Conservation (phyloP, 495 filamentous ascomycete species). For the Talaromyces ruber region DNA sequence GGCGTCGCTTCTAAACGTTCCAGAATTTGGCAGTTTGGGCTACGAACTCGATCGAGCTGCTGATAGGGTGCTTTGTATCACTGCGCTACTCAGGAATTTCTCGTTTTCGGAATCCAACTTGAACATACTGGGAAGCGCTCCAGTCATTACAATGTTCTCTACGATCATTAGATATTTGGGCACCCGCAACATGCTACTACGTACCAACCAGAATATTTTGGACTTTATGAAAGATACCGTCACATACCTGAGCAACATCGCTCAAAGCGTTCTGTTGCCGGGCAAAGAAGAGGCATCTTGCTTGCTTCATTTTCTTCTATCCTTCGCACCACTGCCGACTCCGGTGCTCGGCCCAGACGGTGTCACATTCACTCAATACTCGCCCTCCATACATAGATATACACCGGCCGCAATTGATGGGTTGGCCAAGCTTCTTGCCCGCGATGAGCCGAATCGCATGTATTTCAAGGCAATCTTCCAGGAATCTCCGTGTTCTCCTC, state of each 20-base stretch:
- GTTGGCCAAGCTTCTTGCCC: slow-evolving; percentile 83
- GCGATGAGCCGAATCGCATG: slow-evolving; percentile 86
- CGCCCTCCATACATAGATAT: slow-evolving; percentile 74
- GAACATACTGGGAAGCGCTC: slow-evolving; percentile 56
- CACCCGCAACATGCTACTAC: slow-evolving; percentile 78
- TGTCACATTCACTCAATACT: slow-evolving; percentile 72
- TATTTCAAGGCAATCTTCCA: slow-evolving; percentile 75
- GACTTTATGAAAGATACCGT: slow-evolving; percentile 97
- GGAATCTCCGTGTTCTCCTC: slow-evolving; percentile 52
- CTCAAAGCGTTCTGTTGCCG: slow-evolving; percentile 71
- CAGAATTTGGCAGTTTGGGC: slow-evolving; percentile 64
- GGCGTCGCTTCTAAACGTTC: slow-evolving; percentile 57
- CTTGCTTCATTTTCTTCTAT: slow-evolving; percentile 79
- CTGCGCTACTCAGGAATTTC: slow-evolving; percentile 86
- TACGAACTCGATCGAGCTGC: slow-evolving; percentile 81
- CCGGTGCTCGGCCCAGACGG: slow-evolving; percentile 41
- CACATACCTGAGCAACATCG: slow-evolving; percentile 78
- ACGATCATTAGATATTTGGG: slow-evolving; percentile 78
- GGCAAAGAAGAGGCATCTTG: slow-evolving; percentile 82
- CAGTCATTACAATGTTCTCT: slow-evolving; percentile 71
- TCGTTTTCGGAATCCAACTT: slow-evolving; percentile 79
- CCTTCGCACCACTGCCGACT: slow-evolving; percentile 73
- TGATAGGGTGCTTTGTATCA: slow-evolving; percentile 82
- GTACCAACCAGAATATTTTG: slow-evolving; percentile 69
- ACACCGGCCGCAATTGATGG: slow-evolving; percentile 83